Evolutionary conservation across 2,329 filamentous ascomycete genomes (phyloP), one percentile per base, ranked within the genome.

Genomic region (Colletotrichum echinochloae): DNA sequence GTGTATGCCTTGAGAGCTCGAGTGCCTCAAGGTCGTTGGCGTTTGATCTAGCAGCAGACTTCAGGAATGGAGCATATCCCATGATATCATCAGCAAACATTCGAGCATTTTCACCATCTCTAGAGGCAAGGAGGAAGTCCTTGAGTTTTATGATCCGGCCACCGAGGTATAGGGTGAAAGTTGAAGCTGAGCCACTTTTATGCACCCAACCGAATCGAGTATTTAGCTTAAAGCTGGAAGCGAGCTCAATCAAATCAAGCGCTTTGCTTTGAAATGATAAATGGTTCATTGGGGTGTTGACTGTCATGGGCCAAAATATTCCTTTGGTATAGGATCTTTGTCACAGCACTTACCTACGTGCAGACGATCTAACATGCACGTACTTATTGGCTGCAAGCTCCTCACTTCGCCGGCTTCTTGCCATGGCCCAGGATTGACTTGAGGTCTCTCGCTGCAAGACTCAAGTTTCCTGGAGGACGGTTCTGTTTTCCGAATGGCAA

Each of bases 41-140:
- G 79, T 81, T 4, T 73, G 73, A 16, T 72, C 80, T 5, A 77
- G 73, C 0, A 79, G 79, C 5, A 65, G 73, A 44, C 73, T 81
- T 0, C 69, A 68, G 20, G 77, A 78, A 18, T 80, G 79, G 78
- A 74, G 77, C 30, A 77, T 76, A 0, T 76, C 76, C 3, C 80
- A 80, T 39, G 79, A 81, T 26, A 79, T 81, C 20, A 81, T 81
- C 33, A 79, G 77, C 68, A 79, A 80, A 64, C 74, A 81, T 1
- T 77, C 79, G 0, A 79, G 80, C 0, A 77, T 81, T 1, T 28
- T 81, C 2, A 77, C 78, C 0, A 79, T 81, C 0, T 77, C 76
- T 1, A 78, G 79, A 0, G 79, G 79, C 5, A 81, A 79, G 49
- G 79, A 78, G 1, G 78, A 77, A 49, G 74, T 81, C 14, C 74